These are phyloP conservation scores for Inonotus hispidus DNA, from an alignment of 1,284 basidiomycete genomes.

Conservation along the genomic window DNA sequence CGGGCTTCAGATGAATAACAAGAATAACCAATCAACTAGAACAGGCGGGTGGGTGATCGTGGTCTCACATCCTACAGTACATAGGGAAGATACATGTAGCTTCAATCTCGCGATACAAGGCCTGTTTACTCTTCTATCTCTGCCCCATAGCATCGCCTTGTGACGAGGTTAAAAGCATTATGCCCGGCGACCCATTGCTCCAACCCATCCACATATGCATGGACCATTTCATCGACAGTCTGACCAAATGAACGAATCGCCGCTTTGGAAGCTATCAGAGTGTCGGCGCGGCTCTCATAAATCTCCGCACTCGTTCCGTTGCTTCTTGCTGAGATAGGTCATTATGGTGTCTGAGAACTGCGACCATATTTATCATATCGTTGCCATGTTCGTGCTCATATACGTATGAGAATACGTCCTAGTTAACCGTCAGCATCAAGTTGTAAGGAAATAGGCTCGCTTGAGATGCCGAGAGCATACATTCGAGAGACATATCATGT, in stretches of 20 bases:
- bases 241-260: constrained; percentile 30
- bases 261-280: constrained; percentile 27
- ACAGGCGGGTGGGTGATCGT: too few relatives aligned
- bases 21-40: too few relatives aligned
- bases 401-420: constrained; percentile 71
- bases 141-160: constrained; percentile 32
- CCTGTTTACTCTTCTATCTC: constrained; percentile 20
- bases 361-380: constrained; percentile 54
- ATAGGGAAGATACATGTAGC: too few relatives aligned
- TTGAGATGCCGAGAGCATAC: neutral
- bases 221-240: constrained; percentile 28
- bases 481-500: constrained; percentile 12
- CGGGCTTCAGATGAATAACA: too few relatives aligned
- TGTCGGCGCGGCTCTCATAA: constrained; percentile 30
- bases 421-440: neutral
- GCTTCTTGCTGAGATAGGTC: constrained; percentile 50
- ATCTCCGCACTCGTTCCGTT: constrained; percentile 42
- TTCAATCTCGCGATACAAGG: constrained; percentile 35
- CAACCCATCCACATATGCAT: constrained; percentile 31
- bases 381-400: constrained; percentile 67
- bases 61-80: too few relatives aligned
- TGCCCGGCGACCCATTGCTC: constrained; percentile 35
- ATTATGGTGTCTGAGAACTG: constrained; percentile 56
- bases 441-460: neutral
- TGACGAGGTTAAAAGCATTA: constrained; percentile 38